Evolutionary conservation across 2,329 filamentous ascomycete species (phyloP), one percentile per base, ranked within the genome.

Genomic region (Colletotrichum agaves): DNA sequence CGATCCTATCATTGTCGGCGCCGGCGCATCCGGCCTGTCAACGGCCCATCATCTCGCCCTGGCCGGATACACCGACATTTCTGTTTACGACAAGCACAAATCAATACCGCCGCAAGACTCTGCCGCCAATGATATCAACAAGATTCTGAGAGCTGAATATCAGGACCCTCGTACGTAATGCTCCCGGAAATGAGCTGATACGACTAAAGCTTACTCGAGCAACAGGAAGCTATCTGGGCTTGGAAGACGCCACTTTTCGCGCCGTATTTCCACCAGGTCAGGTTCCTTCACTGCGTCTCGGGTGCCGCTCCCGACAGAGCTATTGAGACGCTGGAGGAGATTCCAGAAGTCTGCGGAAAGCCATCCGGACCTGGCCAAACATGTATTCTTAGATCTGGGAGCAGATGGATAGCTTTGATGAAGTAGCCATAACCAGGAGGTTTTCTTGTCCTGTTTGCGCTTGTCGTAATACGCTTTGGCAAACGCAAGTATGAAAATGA

Each of bases 81-180:
- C 82, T 4, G 80, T 87, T 7, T 78, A 84, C 13, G 84, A 87
- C 19, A 76, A 76, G 52, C 76, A 75, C 12, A 72, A 74, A 5
- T 61, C 72, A 8, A 70, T 75, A n/a, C 86, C 86, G 1, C 83
- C 84, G 4, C 65, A 66, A 1, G 78, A 76, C 72, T 88, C 87
- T 0, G 88, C 86, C 0, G 87, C 82, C 19, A 87, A 87, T 66
- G 86, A 90, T 69, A 73, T 89, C 27, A 90, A 89, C 74, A 90
- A 90, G 74, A 89, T 89, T 62, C 79, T 89, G 39, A 81, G 87
- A 2, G 85, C 83, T 4, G 86, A 89, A 70, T 89, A 89, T 65
- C 84, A 87, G 68, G 85, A 88, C 65, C 2, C 76, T 87, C 61
- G 84, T 85, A 75, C 66, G 79, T 63, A 11, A 21, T n/a, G 31